Evolutionary conservation across 163 green algal genomes (phyloP).

Genomic region (Trebouxiophyceae sp.): DNA sequence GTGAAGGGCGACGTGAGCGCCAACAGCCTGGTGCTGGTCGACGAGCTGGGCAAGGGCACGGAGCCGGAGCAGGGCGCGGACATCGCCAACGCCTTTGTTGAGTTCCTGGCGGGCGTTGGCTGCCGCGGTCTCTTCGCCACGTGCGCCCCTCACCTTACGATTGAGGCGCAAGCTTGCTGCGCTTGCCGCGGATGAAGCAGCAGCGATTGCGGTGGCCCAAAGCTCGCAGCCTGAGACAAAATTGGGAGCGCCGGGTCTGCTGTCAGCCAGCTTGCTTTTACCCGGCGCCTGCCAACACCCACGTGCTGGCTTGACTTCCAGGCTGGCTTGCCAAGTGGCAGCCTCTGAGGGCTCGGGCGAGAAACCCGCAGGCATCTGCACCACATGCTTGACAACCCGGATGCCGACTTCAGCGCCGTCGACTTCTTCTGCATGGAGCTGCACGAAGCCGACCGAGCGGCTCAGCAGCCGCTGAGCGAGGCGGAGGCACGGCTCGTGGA

Average conservation of each 20-base stretch:
- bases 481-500: too few relatives aligned
- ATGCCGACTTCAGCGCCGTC: too few relatives aligned
- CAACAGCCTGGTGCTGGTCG: conserved; percentile 65
- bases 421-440: too few relatives aligned
- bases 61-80: conserved; percentile 53
- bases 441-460: too few relatives aligned
- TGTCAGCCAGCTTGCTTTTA: not conserved
- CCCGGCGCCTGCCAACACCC: too few relatives aligned
- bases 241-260: not conserved
- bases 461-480: too few relatives aligned
- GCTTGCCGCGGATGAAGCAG: not conserved
- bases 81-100: conserved; percentile 55
- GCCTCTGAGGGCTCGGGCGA: not conserved
- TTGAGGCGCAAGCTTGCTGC: not conserved
- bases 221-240: not conserved
- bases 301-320: conserved; percentile 1
- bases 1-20: conserved; percentile 37
- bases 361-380: conserved; percentile 63
- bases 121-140: conserved; percentile 77
- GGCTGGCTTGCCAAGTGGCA: not conserved
- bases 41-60: conserved; percentile 90
- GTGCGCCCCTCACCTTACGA: conserved; percentile 2
- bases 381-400: conserved; percentile 57
- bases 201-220: not conserved
- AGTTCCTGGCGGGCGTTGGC: conserved; percentile 36